Percentiles rank a stretch among this genome's conserved stretches.
Evolutionary conservation across 257 asterid genomes (phyloP).

Genomic region (Marsdenia floribunda): DNA sequence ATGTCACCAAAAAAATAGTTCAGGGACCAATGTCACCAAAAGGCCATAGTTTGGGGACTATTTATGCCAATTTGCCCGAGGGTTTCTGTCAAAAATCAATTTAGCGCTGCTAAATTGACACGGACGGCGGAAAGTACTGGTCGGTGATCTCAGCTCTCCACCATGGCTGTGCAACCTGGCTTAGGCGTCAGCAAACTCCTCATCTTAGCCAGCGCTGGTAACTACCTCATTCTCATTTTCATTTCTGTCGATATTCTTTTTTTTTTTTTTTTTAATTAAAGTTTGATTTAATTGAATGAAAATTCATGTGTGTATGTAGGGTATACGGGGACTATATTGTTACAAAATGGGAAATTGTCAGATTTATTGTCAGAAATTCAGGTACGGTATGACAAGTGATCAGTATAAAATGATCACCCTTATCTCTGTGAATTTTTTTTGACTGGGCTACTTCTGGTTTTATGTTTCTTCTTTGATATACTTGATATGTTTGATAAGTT

Average conservation of each 20-base stretch:
- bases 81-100: no score
- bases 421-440: neutral
- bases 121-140: neutral
- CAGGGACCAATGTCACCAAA: no score
- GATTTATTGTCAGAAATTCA: constrained; percentile 35
- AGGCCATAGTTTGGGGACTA: no score
- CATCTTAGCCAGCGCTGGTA: constrained; percentile 32
- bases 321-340: constrained; percentile 31
- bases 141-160: neutral
- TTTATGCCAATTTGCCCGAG: no score
- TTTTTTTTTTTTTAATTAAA: no score
- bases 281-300: neutral
- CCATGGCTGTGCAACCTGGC: constrained; percentile 33
- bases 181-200: constrained; percentile 27
- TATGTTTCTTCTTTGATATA: no score
- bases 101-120: no score
- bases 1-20: no score
- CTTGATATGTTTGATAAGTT: neutral
- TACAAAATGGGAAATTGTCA: constrained; percentile 35
- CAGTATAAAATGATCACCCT: neutral
- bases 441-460: neutral
- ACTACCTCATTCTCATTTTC: neutral
- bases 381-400: constrained; percentile 12
- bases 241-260: no score
- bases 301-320: constrained; percentile 20